These are phyloP conservation scores for Fusarium sp. DNA, from an alignment of 2,329 filamentous ascomycete genomes.

Conservation along the genomic window DNA sequence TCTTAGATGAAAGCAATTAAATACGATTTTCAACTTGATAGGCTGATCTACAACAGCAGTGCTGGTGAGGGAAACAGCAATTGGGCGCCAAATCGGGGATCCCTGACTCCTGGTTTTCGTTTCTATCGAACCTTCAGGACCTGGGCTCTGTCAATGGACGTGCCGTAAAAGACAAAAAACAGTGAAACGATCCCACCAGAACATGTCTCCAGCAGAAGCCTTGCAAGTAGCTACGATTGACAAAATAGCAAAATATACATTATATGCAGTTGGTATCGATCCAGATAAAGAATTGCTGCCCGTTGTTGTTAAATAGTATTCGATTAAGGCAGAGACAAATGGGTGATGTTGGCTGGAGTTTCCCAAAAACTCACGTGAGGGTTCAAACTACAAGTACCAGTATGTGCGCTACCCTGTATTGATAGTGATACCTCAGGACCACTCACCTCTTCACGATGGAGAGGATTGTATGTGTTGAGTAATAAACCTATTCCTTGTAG, in stretches of 20 bases:
- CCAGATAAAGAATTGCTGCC: neutral
- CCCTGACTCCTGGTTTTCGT: too few species aligned
- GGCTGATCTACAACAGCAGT: neutral
- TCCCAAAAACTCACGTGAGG: neutral
- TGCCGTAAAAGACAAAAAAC: neutral
- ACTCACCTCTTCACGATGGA: neutral
- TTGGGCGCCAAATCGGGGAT: neutral
- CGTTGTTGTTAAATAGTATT: neutral
- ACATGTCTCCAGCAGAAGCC: neutral
- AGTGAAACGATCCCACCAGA: neutral
- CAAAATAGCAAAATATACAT: too few species aligned
- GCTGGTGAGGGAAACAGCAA: neutral
- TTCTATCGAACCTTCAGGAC: neutral
- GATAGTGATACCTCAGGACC: neutral
- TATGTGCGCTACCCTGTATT: neutral
- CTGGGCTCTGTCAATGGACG: neutral
- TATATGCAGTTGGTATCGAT: neutral
- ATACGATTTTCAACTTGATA: neutral
- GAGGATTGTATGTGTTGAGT: neutral
- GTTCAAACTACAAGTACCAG: neutral
- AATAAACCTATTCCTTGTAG: neutral
- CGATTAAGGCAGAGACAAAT: too few species aligned
- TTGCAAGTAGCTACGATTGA: neutral
- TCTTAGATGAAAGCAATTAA: neutral
- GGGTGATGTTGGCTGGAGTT: neutral